Percentiles rank a stretch among this genome's conserved stretches.
Conservation (phyloP, 2,329 filamentous ascomycete genomes). For the Fusarium pilosicola region DNA sequence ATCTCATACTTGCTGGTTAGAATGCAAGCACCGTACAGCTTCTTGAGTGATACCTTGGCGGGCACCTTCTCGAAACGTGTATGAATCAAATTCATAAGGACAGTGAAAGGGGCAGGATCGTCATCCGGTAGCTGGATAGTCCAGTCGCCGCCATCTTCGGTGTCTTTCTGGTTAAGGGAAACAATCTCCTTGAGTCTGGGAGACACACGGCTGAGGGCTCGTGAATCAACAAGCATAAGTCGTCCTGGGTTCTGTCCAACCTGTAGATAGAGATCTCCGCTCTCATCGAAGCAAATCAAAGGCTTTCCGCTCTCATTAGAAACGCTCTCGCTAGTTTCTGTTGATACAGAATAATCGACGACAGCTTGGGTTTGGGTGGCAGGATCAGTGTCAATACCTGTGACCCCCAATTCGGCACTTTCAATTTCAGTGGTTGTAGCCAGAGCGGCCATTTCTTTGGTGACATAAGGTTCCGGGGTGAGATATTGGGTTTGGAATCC, state of each 20-base stretch:
- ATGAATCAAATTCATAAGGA: conserved; percentile 22
- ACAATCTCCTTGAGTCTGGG: background rate
- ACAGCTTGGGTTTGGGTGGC: too few species aligned
- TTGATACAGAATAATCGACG: background rate
- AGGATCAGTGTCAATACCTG: background rate
- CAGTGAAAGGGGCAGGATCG: background rate
- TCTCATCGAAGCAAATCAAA: conserved; percentile 1
- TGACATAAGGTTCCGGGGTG: background rate
- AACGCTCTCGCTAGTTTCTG: background rate
- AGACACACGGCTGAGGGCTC: conserved; percentile 20
- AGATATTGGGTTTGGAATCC: background rate
- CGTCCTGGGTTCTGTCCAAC: background rate
- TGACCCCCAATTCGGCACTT: background rate
- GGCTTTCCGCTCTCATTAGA: background rate
- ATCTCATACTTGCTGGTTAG: conserved; percentile 32
- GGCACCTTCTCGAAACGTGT: conserved; percentile 11
- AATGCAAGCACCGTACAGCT: conserved; percentile 12
- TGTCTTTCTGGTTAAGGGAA: background rate
- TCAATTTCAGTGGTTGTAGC: background rate
- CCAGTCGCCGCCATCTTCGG: background rate
- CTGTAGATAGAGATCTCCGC: conserved; percentile 13
- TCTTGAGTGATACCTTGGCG: background rate
- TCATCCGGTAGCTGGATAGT: conserved; percentile 11
- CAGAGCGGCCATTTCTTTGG: background rate
- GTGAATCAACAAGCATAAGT: conserved; percentile 21